Evolutionary conservation across 495 filamentous ascomycete genomes (phyloP).

Genomic region (Opeltia flavorubescens): DNA sequence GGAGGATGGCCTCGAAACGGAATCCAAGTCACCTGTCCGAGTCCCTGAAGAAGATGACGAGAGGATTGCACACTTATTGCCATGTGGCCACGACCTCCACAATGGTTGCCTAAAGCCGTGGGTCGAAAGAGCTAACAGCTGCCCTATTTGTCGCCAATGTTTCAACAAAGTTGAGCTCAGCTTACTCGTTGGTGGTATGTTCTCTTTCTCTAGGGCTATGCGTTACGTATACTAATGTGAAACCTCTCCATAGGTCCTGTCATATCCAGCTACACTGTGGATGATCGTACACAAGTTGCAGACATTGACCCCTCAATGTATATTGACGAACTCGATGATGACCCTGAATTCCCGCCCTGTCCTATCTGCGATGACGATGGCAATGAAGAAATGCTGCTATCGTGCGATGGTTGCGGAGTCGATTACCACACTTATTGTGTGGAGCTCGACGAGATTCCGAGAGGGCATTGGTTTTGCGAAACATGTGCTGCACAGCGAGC

Average conservation of each 20-base stretch:
- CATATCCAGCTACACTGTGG: constrained; percentile 68
- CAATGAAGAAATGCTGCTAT: constrained; percentile 63
- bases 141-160: constrained; percentile 82
- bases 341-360: constrained; percentile 51
- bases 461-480: constrained; percentile 73
- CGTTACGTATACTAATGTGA: too few species aligned
- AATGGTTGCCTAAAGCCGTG: constrained; percentile 83
- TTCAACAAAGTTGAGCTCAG: constrained; percentile 84
- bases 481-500: constrained; percentile 47
- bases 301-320: constrained; percentile 75
- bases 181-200: constrained; percentile 63
- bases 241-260: constrained; percentile 41
- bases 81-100: constrained; percentile 83
- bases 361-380: constrained; percentile 64
- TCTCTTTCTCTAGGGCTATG: too few species aligned
- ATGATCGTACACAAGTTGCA: constrained; percentile 78
- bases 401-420: constrained; percentile 78
- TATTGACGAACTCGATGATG: constrained; percentile 57
- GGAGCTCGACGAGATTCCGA: constrained; percentile 58
- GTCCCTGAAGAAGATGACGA: constrained; percentile 29
- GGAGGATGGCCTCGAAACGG: constrained; percentile 23
- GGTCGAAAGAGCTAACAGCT: constrained; percentile 93
- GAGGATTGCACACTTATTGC: constrained; percentile 46
- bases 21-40: constrained; percentile 18
- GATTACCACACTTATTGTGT: constrained; percentile 78